Base-by-base conservation (phyloP, 2,329 filamentous ascomycete genomes). In the Macrophomina tecta region DNA sequence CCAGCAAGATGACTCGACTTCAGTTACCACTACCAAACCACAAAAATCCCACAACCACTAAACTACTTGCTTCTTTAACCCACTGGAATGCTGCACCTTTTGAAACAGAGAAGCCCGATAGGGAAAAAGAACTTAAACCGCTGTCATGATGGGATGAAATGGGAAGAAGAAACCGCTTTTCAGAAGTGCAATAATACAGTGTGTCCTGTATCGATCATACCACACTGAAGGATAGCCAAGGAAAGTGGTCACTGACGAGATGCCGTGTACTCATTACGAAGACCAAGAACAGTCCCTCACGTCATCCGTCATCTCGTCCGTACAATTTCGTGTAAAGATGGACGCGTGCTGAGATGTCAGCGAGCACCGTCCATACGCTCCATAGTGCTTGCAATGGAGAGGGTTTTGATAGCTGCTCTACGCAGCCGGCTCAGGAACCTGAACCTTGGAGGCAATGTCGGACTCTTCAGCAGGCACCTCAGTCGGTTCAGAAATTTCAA, bases 301-400 rank as follows among this genome's bases (percentile, higher is more conserved):
- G 34, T 66, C 53, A 49, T 66, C 53, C 53, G 28, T 60, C 64
- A 49, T 66, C 55, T 45, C 38, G 36, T 65, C 63, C 52, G 63
- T 65, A 42, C 63, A 65, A 65, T 56, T 65, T 65, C 40, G 52
- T 56, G n/a, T 48, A 40, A 28, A 18, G 42, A 56, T 18, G n/a
- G 32, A 42, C n/a, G 18, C 34, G 12, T 38, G 18, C 63, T 11
- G 42, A 6, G 12, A n/a, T 46, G 8, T 16, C 52, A 51, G 40
- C 45, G 4, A 12, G 30, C 12, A 40, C 40, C 5, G 40, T 46
- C 42, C 40, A n/a, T 48, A 5, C n/a, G 38, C 42, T 56, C 28
- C 62, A 11, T 61, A 38, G 8, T n/a, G 11, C 34, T 62, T 28
- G 18, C 45, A 34, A 62, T 48, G 30, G 30, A 16, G 18, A 45